phyloP scores from a whole-genome alignment of 257 asterid species.

The Rehmannia glutinosa region DNA sequence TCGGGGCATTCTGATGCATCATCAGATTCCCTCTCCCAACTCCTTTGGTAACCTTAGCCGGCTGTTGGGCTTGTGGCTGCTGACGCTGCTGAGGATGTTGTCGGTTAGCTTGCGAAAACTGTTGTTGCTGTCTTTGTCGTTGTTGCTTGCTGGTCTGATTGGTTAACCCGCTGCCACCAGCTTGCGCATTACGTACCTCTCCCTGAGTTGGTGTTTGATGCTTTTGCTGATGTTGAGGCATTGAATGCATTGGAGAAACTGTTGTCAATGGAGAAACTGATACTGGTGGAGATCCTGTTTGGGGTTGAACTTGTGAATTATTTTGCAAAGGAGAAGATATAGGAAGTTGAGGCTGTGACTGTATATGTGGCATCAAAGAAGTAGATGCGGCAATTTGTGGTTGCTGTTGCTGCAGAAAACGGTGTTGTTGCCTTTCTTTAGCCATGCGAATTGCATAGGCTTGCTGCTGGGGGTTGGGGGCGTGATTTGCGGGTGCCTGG shows the following conservation, averaged over 20 bases:
- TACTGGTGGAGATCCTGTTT: slow-evolving; percentile 41
- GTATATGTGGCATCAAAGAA: slow-evolving; percentile 59
- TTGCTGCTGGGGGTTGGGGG: slow-evolving; percentile 63
- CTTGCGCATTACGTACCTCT: slow-evolving; percentile 48
- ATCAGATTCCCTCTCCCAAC: slow-evolving; percentile 58
- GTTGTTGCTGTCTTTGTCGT: slow-evolving; percentile 37
- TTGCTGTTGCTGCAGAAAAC: slow-evolving; percentile 43
- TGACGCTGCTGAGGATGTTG: slow-evolving; percentile 57
- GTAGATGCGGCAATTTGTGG: slow-evolving; percentile 52
- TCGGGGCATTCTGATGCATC: slow-evolving; percentile 52
- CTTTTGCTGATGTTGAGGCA: slow-evolving; percentile 63
- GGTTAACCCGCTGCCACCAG: slow-evolving; percentile 42
- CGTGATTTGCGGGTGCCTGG: slow-evolving; percentile 61
- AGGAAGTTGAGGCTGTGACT: slow-evolving; percentile 62
- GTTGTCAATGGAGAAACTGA: slow-evolving; percentile 49
- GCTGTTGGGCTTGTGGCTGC: slow-evolving; percentile 62
- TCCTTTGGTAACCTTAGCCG: slow-evolving; percentile 62
- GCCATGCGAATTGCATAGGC: slow-evolving; percentile 73
- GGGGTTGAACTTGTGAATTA: slow-evolving; percentile 52
- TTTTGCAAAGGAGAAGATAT: slow-evolving; percentile 55
- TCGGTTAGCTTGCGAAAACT: slow-evolving; percentile 36
- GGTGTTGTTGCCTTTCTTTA: slow-evolving; percentile 80
- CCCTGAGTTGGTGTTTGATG: slow-evolving; percentile 58
- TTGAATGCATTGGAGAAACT: slow-evolving; percentile 46
- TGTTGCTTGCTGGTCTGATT: slow-evolving; percentile 31